These are phyloP conservation scores for Mycocentrospora acerina DNA, from an alignment of 2,329 filamentous ascomycete species.

Conservation along the genomic window DNA sequence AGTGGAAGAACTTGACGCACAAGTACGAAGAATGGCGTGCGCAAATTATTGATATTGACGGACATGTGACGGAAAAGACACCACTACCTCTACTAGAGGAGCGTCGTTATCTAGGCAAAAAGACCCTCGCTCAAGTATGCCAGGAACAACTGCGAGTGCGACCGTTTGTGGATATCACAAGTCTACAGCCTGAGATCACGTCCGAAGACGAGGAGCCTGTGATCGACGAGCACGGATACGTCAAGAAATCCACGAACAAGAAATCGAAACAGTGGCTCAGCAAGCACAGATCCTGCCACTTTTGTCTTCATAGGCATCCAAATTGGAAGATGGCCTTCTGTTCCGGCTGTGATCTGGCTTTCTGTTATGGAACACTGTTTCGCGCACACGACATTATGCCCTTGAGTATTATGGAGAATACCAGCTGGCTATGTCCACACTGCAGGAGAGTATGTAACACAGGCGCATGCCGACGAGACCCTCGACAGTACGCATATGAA, in stretches of 20 bases:
- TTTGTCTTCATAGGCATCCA: constrained; percentile 78
- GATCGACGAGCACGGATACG: constrained; percentile 63
- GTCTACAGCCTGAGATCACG: constrained; percentile 52
- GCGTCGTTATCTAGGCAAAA: constrained; percentile 66
- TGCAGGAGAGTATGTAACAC: constrained; percentile 88
- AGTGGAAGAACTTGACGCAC: constrained; percentile 73
- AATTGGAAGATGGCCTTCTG: constrained; percentile 85
- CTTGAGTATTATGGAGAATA: constrained; percentile 74
- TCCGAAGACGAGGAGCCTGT: constrained; percentile 56
- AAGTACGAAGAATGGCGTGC: constrained; percentile 83
- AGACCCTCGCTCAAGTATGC: constrained; percentile 87
- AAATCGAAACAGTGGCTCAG: constrained; percentile 53
- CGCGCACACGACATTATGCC: constrained; percentile 90
- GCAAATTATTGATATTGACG: constrained; percentile 73
- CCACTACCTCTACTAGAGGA: constrained; percentile 72
- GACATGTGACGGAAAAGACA: constrained; percentile 64
- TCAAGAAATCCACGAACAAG: constrained; percentile 66
- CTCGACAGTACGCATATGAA: constrained; percentile 74
- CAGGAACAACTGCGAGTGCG: constrained; percentile 80
- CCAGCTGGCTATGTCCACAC: constrained; percentile 84
- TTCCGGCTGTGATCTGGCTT: constrained; percentile 71
- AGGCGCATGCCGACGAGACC: constrained; percentile 69
- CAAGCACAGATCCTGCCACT: constrained; percentile 68
- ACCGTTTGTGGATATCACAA: constrained; percentile 80
- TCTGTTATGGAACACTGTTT: constrained; percentile 93